A percentile compares a stretch with the other conserved stretches of the same genome.
phyloP scores from a whole-genome alignment of 768 basidiomycete genomes.

The Rhizopogon vinicolor region DNA sequence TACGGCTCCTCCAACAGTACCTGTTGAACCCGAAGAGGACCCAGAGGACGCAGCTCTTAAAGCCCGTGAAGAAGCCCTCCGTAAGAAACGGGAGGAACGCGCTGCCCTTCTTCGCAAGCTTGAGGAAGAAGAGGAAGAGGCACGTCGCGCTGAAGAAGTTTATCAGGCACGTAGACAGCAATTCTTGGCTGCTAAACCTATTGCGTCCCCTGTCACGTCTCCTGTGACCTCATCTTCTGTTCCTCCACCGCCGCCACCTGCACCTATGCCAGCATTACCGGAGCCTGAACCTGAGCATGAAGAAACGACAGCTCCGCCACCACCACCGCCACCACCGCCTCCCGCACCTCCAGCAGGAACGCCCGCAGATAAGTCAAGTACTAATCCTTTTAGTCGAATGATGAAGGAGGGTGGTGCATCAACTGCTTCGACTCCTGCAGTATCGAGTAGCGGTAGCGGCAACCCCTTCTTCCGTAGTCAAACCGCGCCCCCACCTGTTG shows the following conservation, averaged over 20 bases:
- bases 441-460: slow-evolving; percentile 40
- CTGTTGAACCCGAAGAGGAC: slow-evolving; percentile 50
- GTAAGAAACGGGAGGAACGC: slow-evolving; percentile 70
- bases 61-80: slow-evolving; percentile 65
- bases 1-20: slow-evolving; percentile 16
- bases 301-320: slow-evolving; percentile 26
- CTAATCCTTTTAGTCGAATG: slow-evolving; percentile 79
- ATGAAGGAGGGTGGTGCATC: slow-evolving; percentile 43
- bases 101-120: slow-evolving; percentile 63
- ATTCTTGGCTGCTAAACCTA: slow-evolving; percentile 35
- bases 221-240: slow-evolving; percentile 1
- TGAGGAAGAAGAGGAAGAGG: slow-evolving; percentile 63
- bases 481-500: slow-evolving; percentile 33
- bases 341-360: slow-evolving; percentile 22
- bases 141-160: slow-evolving; percentile 40
- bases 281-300: slow-evolving; percentile 7
- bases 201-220: slow-evolving; percentile 24
- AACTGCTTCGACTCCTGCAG: slow-evolving; percentile 23
- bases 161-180: slow-evolving; percentile 29
- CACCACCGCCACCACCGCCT: slow-evolving; percentile 26
- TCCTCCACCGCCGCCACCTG: slow-evolving; percentile 29
- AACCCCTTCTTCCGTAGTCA: slow-evolving; percentile 75
- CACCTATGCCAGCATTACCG: slow-evolving; percentile 6
- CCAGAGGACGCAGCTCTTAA: slow-evolving; percentile 72
- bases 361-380: slow-evolving; percentile 44